Conservation (phyloP, 345 rosid genomes). For the Eucalyptus tenuipes region DNA sequence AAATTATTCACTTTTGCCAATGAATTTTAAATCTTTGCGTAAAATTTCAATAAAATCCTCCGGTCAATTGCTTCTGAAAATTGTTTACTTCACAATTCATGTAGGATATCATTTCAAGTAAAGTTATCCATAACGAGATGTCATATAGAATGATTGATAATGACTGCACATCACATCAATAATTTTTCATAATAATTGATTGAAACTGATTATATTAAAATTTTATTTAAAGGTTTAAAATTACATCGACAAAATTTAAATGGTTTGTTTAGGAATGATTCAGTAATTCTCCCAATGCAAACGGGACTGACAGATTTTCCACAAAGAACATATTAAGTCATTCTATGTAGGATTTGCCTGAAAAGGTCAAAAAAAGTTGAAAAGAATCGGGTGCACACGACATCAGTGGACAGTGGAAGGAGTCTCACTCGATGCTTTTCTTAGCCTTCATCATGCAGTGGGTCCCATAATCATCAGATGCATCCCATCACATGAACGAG, state of each 20-base stretch:
- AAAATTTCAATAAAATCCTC: accelerated
- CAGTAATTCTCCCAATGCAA: neutral
- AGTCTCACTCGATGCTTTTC: neutral
- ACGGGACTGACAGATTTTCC: neutral
- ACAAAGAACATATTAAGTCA: neutral
- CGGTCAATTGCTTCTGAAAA: accelerated
- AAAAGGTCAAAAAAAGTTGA: too few species aligned
- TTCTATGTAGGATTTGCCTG: neutral
- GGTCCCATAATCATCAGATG: neutral
- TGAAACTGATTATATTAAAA: too few species aligned
- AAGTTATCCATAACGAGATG: accelerated
- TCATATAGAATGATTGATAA: accelerated
- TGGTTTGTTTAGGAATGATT: neutral
- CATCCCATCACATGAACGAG: neutral
- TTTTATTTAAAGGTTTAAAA: too few species aligned
- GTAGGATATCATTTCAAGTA: accelerated
- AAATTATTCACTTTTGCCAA: too few species aligned
- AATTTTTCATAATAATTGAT: accelerated
- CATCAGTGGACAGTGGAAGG: neutral
- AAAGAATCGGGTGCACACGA: neutral
- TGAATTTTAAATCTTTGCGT: too few species aligned
- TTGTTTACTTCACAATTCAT: too few species aligned
- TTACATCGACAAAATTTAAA: neutral
- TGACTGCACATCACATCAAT: accelerated
- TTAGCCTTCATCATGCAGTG: neutral